A percentile compares a stretch with the other conserved stretches of the same genome.
These are phyloP conservation scores for Nicotiana noctiflora DNA, from an alignment of 257 asterid genomes.

Conservation along the genomic window DNA sequence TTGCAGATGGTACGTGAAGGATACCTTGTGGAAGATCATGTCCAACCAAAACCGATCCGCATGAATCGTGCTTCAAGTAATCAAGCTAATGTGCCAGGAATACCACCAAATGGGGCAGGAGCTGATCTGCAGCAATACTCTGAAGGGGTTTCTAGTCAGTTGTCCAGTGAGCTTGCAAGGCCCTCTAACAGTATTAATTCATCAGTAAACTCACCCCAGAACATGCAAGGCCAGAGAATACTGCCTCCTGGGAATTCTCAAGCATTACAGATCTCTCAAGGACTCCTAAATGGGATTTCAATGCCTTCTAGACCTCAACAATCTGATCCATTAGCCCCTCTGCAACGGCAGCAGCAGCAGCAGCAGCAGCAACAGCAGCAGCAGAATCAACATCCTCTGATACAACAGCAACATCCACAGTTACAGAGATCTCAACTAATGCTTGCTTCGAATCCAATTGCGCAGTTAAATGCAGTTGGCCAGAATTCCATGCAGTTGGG, in stretches of 20 bases:
- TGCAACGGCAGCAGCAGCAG: constrained; percentile 43
- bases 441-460: constrained; percentile 56
- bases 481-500: constrained; percentile 66
- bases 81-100: constrained; percentile 43
- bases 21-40: constrained; percentile 54
- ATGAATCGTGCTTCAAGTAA: constrained; percentile 28
- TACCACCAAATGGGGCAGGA: constrained; percentile 26
- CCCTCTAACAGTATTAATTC: constrained; percentile 41
- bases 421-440: constrained; percentile 72
- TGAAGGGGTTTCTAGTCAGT: constrained; percentile 54
- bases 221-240: constrained; percentile 49
- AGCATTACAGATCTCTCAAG: constrained; percentile 73
- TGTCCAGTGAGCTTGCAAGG: constrained; percentile 40
- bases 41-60: constrained; percentile 58
- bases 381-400: constrained; percentile 37
- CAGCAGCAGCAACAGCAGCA: constrained; percentile 23
- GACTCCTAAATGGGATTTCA: constrained; percentile 46
- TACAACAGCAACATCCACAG: constrained; percentile 54
- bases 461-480: constrained; percentile 51
- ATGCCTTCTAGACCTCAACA: constrained; percentile 64
- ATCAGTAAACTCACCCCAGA: constrained; percentile 41
- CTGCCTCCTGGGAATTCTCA: constrained; percentile 62
- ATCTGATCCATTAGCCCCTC: constrained; percentile 45
- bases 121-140: constrained; percentile 64
- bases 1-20: constrained; percentile 82